phyloP scores from a whole-genome alignment of 148 eudicot genomes.

The Persicaria tinctoria region DNA sequence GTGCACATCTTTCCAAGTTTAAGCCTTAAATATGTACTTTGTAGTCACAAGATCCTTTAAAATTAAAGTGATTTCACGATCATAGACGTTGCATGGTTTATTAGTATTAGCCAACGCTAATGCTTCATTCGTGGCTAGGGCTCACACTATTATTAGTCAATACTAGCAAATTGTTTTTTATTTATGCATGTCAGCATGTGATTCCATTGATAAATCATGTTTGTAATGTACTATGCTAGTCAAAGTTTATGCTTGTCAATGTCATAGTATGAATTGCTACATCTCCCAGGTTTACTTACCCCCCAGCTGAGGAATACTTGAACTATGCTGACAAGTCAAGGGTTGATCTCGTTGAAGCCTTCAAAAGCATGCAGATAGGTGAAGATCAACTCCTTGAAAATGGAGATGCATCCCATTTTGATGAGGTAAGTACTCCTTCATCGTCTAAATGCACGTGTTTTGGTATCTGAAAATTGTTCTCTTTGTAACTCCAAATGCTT shows the following conservation, averaged over 20 bases:
- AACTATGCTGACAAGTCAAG: conserved; percentile 64
- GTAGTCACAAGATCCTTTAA: too few relatives aligned
- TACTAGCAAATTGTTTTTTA: background rate
- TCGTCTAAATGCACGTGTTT: too few relatives aligned
- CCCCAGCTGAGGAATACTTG: conserved; percentile 75
- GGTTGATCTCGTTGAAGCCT: conserved; percentile 74
- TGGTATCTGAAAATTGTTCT: background rate
- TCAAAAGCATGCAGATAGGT: conserved; percentile 72
- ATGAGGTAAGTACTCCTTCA: conserved; percentile 50
- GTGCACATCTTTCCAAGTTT: too few relatives aligned
- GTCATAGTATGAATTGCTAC: background rate
- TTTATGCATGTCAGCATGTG: background rate
- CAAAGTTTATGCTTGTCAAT: background rate
- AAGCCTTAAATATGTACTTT: too few relatives aligned
- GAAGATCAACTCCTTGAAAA: conserved; percentile 73
- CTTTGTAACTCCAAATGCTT: conserved; percentile 35
- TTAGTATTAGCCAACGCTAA: background rate
- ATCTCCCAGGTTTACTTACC: conserved; percentile 54
- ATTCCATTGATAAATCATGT: background rate
- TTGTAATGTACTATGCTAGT: background rate
- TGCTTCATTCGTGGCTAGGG: background rate
- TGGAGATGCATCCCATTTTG: conserved; percentile 69
- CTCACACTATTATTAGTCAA: background rate
- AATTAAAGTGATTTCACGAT: too few relatives aligned
- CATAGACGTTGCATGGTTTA: too few relatives aligned